Conservation (phyloP, 306 rosid species). For the Dryas octopetala region DNA sequence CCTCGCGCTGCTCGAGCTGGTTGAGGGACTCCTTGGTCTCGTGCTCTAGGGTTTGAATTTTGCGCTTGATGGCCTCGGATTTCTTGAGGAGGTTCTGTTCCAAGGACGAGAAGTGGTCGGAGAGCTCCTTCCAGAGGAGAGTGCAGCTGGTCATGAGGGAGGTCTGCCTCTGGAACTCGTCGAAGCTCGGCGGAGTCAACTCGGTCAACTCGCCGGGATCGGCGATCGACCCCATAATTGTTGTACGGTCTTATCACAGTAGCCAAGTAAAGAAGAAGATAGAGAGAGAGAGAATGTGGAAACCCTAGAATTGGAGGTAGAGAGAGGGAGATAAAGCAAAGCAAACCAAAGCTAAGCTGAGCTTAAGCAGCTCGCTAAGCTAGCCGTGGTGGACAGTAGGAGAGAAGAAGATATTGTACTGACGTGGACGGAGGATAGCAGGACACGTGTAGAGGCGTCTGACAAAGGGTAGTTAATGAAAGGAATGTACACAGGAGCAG, state of each 20-base stretch:
- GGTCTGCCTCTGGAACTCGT: slow-evolving; percentile 90
- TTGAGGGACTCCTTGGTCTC: slow-evolving; percentile 61
- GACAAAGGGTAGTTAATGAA: slow-evolving; percentile 36
- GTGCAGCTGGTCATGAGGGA: slow-evolving; percentile 97
- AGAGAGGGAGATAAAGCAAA: neutral
- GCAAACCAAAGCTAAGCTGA: slow-evolving; percentile 21
- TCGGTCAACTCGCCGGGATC: slow-evolving; percentile 97
- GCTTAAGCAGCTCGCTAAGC: neutral
- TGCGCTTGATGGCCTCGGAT: slow-evolving; percentile 65
- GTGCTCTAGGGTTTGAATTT: slow-evolving; percentile 58
- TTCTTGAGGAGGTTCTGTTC: slow-evolving; percentile 72
- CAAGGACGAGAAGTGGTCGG: slow-evolving; percentile 80
- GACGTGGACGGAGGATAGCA: slow-evolving; percentile 33
- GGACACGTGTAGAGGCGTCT: slow-evolving; percentile 57
- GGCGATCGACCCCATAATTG: slow-evolving; percentile 84
- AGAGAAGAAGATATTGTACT: slow-evolving; percentile 27
- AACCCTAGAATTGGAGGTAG: slow-evolving; percentile 35
- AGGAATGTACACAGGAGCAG: slow-evolving; percentile 38
- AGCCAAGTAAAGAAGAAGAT: slow-evolving; percentile 10
- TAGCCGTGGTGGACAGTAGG: neutral
- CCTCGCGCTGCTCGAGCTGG: slow-evolving; percentile 79
- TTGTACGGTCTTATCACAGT: slow-evolving; percentile 10
- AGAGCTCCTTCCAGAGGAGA: slow-evolving; percentile 94
- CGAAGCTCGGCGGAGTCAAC: slow-evolving; percentile 76
- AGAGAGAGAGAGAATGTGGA: slow-evolving; percentile 32